A percentile compares a stretch with the other conserved stretches of the same genome.
Conservation (phyloP, 768 basidiomycete species). For the Boletus sp. region DNA sequence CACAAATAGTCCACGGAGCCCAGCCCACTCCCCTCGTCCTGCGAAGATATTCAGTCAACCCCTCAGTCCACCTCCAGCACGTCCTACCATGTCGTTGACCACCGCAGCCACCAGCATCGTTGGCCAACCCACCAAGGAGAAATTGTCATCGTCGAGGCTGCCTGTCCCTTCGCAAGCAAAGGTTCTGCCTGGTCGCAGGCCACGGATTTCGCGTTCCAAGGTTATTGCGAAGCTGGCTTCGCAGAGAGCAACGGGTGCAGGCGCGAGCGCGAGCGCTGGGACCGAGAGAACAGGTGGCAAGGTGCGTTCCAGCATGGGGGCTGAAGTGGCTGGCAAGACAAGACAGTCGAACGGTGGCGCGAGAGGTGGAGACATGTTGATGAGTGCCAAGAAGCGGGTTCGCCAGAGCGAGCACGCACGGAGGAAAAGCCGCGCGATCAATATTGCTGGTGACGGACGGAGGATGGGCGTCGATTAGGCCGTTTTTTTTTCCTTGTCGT, state of each 20-base stretch:
- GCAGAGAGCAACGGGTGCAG: slow-evolving; percentile 49
- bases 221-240: slow-evolving; percentile 76
- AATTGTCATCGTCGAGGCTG: slow-evolving; percentile 5
- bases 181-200: slow-evolving; percentile 50
- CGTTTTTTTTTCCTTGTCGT: not conserved
- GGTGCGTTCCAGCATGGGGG: slow-evolving; percentile 54
- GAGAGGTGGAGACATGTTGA: slow-evolving; percentile 40
- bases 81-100: slow-evolving; percentile 28
- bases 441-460: slow-evolving; percentile 12
- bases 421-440: slow-evolving; percentile 48
- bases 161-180: slow-evolving; percentile 30
- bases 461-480: slow-evolving; percentile 15
- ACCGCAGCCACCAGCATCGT: slow-evolving; percentile 31
- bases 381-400: slow-evolving; percentile 70
- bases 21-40: slow-evolving; percentile 14
- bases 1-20: slow-evolving; percentile 33
- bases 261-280: slow-evolving; percentile 9
- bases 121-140: slow-evolving; percentile 3
- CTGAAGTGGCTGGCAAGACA: slow-evolving; percentile 26
- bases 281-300: slow-evolving; percentile 29
- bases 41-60: slow-evolving; percentile 55
- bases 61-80: slow-evolving; percentile 32
- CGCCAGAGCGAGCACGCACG: slow-evolving; percentile 76
- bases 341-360: slow-evolving; percentile 24
- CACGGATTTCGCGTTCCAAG: slow-evolving; percentile 77